Evolutionary conservation across 495 filamentous ascomycete species (phyloP).

Genomic region (Daldinia bambusicola): DNA sequence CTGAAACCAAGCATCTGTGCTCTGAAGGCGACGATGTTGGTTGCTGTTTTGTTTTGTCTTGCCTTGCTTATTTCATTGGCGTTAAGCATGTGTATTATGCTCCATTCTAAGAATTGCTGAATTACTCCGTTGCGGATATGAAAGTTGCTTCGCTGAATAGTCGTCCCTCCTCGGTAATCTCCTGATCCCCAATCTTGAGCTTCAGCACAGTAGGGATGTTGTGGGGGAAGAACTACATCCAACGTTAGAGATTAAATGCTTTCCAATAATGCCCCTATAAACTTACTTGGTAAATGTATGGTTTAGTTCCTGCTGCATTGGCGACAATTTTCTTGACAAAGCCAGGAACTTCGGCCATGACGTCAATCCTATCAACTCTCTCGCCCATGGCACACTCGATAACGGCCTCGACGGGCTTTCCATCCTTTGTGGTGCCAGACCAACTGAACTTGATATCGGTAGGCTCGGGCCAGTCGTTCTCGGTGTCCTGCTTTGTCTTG

Average conservation of each 20-base stretch:
- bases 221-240: conserved; percentile 69
- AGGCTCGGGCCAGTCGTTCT: conserved; percentile 91
- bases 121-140: conserved; percentile 67
- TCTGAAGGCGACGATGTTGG: conserved; percentile 11
- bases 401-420: conserved; percentile 72
- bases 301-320: conserved; percentile 86
- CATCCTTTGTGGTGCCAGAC: conserved; percentile 81
- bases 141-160: conserved; percentile 91
- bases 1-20: conserved; percentile 8
- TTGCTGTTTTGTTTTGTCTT: not conserved
- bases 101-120: conserved; percentile 13
- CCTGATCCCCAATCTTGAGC: conserved; percentile 82
- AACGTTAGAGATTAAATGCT: conserved; percentile 17
- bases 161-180: conserved; percentile 77
- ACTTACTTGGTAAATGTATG: conserved; percentile 94
- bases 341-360: conserved; percentile 94
- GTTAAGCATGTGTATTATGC: conserved; percentile 20
- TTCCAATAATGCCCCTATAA: conserved; percentile 1
- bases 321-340: conserved; percentile 95
- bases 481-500: conserved; percentile 71
- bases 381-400: conserved; percentile 76
- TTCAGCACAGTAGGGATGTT: conserved; percentile 70
- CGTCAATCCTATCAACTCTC: conserved; percentile 85
- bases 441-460: conserved; percentile 78
- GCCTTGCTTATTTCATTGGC: conserved; percentile 19